Evolutionary conservation across 176 grass and related monocot species (phyloP).

Genomic region (maize (Zea mays)): DNA sequence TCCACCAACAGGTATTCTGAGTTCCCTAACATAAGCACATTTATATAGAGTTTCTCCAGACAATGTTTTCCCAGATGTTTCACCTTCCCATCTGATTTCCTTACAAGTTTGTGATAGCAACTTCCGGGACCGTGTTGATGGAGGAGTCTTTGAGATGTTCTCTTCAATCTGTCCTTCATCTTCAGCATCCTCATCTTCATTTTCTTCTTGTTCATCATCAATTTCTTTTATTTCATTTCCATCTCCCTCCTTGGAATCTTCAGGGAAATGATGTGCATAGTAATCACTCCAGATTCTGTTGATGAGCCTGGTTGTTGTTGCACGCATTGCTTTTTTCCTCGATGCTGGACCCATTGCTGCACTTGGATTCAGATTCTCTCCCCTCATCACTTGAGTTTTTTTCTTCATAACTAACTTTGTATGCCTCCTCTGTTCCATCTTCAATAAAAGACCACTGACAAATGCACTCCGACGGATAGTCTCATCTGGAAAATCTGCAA

Average conservation of each 20-base stretch:
- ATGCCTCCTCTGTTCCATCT: conserved; percentile 67
- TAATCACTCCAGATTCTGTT: conserved; percentile 74
- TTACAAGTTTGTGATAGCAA: background rate
- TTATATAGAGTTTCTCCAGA: conserved; percentile 59
- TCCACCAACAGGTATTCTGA: conserved; percentile 17
- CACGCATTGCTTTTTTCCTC: conserved; percentile 72
- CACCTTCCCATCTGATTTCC: conserved; percentile 49
- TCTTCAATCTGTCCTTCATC: conserved; percentile 37
- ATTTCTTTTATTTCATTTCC: conserved; percentile 49
- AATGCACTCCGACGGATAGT: conserved; percentile 56
- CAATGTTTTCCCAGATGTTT: conserved; percentile 40
- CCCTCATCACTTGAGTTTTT: conserved; percentile 43
- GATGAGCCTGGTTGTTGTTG: conserved; percentile 72
- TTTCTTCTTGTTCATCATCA: conserved; percentile 56
- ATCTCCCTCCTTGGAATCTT: conserved; percentile 47
- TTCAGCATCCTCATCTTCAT: conserved; percentile 58
- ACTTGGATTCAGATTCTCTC: conserved; percentile 66
- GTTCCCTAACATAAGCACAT: background rate
- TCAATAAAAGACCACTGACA: conserved; percentile 47
- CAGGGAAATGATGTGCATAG: conserved; percentile 61
- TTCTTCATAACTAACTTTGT: conserved; percentile 74
- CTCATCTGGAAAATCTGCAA: conserved; percentile 59
- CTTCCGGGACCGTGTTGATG: conserved; percentile 35
- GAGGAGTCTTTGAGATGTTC: background rate
- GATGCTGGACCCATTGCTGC: conserved; percentile 47